Conservation (phyloP, 768 basidiomycete genomes). For the Lyophyllum atratum region DNA sequence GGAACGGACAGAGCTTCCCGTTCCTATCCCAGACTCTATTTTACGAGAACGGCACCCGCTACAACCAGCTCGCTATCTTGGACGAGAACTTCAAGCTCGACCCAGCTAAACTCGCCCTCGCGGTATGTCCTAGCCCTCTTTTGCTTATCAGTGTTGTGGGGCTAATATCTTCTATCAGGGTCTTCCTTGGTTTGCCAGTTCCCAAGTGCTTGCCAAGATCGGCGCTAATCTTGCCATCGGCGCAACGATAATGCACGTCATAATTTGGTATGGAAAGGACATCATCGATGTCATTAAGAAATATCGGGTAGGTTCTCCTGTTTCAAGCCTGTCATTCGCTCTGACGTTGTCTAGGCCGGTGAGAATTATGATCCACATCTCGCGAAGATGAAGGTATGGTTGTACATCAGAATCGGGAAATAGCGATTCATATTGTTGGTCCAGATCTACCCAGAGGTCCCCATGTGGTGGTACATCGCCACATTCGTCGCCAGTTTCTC, state of each 20-base stretch:
- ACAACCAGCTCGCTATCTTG: conserved; percentile 54
- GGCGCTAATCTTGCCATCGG: conserved; percentile 40
- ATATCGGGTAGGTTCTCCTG: conserved; percentile 35
- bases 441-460: conserved; percentile 39
- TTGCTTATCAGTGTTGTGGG: conserved; percentile 12
- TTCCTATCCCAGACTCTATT: conserved; percentile 56
- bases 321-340: neutral
- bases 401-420: neutral
- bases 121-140: conserved; percentile 32
- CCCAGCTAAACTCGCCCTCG: conserved; percentile 43
- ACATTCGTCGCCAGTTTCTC: conserved; percentile 45
- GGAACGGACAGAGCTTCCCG: conserved; percentile 62
- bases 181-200: conserved; percentile 47
- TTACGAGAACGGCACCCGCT: conserved; percentile 47
- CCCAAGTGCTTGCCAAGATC: conserved; percentile 43
- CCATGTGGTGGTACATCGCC: conserved; percentile 53
- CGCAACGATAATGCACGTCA: conserved; percentile 52
- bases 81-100: conserved; percentile 53
- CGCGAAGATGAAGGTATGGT: conserved; percentile 50
- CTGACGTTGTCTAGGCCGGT: conserved; percentile 21
- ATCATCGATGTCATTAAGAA: conserved; percentile 41
- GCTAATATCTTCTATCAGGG: conserved; percentile 26
- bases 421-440: neutral
- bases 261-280: conserved; percentile 56
- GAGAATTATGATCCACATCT: conserved; percentile 54